A percentile compares a stretch with the other conserved stretches of the same genome.
Conservation (phyloP, 208 protist genomes). For the Leishmania tropica region DNA sequence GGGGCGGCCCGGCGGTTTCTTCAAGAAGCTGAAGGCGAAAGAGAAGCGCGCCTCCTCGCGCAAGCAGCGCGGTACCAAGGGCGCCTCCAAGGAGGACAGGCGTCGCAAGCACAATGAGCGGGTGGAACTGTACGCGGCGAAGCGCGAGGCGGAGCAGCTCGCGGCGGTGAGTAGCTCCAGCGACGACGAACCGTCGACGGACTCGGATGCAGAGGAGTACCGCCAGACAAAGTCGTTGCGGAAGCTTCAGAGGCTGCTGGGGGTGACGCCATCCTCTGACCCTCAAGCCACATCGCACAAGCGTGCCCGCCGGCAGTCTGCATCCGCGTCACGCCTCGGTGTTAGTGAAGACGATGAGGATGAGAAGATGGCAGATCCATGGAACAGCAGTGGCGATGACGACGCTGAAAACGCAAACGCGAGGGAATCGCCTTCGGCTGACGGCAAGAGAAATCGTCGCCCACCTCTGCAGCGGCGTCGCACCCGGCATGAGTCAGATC, state of each 20-base stretch:
- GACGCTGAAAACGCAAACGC: not conserved
- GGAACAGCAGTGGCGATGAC: not conserved
- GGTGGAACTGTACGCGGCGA: slow-evolving; percentile 75
- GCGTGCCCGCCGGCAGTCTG: not conserved
- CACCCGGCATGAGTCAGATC: not conserved
- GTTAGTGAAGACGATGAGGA: not conserved
- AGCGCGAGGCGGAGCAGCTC: slow-evolving; percentile 76
- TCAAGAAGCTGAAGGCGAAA: slow-evolving; percentile 81
- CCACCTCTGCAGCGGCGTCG: not conserved
- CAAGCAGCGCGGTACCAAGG: slow-evolving; percentile 73
- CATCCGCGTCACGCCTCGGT: not conserved
- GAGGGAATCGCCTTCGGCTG: not conserved
- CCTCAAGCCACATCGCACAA: slow-evolving; percentile 4
- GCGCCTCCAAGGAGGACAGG: slow-evolving; percentile 78
- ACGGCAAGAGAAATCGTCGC: not conserved
- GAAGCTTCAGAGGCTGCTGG: slow-evolving; percentile 45
- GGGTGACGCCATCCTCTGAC: slow-evolving; percentile 16
- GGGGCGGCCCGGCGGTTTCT: slow-evolving; percentile 84
- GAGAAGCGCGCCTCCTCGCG: slow-evolving; percentile 53
- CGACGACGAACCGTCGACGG: slow-evolving; percentile 63
- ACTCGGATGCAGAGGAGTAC: slow-evolving; percentile 50
- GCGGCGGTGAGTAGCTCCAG: slow-evolving; percentile 76
- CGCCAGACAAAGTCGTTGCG: slow-evolving; percentile 42
- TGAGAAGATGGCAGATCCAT: not conserved
- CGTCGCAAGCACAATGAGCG: slow-evolving; percentile 69